Percentiles rank a stretch among this genome's conserved stretches.
phyloP scores from a whole-genome alignment of 1,284 basidiomycete genomes.

The Fomitopsis pinicola region DNA sequence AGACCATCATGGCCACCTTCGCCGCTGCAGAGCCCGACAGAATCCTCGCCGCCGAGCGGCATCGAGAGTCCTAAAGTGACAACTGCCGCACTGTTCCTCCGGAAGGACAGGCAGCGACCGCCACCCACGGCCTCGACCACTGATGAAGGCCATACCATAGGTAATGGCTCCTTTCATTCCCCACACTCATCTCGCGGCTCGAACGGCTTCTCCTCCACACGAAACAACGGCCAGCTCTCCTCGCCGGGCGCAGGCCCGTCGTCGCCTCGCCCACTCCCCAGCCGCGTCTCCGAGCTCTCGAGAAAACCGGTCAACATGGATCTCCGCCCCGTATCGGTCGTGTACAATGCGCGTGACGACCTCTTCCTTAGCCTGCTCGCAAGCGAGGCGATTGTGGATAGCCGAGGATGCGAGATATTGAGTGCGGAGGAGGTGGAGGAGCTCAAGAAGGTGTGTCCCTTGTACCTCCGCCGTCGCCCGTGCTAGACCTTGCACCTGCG shows the following conservation, averaged over 20 bases:
- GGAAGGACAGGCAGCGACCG: constrained; percentile 44
- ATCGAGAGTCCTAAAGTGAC: constrained; percentile 28
- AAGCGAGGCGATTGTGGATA: constrained; percentile 83
- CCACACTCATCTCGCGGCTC: constrained; percentile 24
- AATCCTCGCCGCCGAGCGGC: constrained; percentile 18
- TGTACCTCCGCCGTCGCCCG: background rate
- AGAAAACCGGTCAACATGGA: constrained; percentile 32
- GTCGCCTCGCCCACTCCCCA: constrained; percentile 29
- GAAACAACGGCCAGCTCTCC: constrained; percentile 23
- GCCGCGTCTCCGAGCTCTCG: constrained; percentile 23
- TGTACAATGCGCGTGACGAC: constrained; percentile 63
- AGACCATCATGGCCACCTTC: constrained; percentile 46
- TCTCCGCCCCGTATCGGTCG: constrained; percentile 38
- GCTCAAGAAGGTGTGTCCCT: constrained; percentile 72
- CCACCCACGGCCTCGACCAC: constrained; percentile 15
- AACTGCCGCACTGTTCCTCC: constrained; percentile 47
- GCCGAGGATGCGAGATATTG: constrained; percentile 69
- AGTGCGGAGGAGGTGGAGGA: constrained; percentile 87
- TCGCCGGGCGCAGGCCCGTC: constrained; percentile 41
- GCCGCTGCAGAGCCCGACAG: constrained; percentile 19
- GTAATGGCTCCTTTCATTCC: constrained; percentile 24
- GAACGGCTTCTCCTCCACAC: constrained; percentile 22
- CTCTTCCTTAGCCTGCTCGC: constrained; percentile 80
- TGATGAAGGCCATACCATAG: constrained; percentile 14
- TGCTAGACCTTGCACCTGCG: background rate